Evolutionary conservation across 1,284 basidiomycete genomes (phyloP), one percentile per base, ranked within the genome.

Genomic region (Apiotrichum veenhuisii): DNA sequence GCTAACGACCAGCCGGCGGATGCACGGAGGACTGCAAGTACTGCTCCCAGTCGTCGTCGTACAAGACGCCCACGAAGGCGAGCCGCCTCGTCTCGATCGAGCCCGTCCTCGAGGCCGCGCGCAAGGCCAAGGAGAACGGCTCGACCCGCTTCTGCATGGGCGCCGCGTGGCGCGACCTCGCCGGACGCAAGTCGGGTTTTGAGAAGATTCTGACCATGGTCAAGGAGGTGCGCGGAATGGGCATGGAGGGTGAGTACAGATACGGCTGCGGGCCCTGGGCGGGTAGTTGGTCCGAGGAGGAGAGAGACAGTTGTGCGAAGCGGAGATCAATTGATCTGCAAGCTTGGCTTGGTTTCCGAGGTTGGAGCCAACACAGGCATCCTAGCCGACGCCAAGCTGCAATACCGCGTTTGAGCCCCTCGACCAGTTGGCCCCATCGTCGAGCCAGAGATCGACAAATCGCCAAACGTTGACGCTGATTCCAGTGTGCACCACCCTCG

Each of bases 71-170:
- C 12, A 94, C 93, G 45, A 87, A 87, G 74, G 94, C 95, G 33
- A 89, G 89, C 30, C 85, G 86, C 62, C 80, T 98, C 34, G 83
- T 96, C n/a, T 87, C 93, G 54, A 81, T 97, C 54, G 94, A 94
- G 70, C 91, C 91, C 11, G 95, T 98, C 12, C 80, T 98, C 26
- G 86, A 87, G 73, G 92, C 87, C 22, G 92, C 95, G 25, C 84
- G 91, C 27, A 87, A 89, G 73, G 95, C 95, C 30, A 98, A 97
- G 74, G 92, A 81, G 62, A 98, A 98, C 61, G 95, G 95, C 33
- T 93, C 89, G 72, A 98, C 95, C 22, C 83, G 95, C 25, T 98
- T 98, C 80, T 98, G 95, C 77, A 98, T 98, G 95, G 95, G 95
- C 55, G 94, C 95, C 5, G 95, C 95, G n/a, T 98, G 95, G 95